A percentile compares a stretch with the other conserved stretches of the same genome.
These are phyloP conservation scores for Cadophora gregata DNA, from an alignment of 2,329 filamentous ascomycete species.

Conservation along the genomic window DNA sequence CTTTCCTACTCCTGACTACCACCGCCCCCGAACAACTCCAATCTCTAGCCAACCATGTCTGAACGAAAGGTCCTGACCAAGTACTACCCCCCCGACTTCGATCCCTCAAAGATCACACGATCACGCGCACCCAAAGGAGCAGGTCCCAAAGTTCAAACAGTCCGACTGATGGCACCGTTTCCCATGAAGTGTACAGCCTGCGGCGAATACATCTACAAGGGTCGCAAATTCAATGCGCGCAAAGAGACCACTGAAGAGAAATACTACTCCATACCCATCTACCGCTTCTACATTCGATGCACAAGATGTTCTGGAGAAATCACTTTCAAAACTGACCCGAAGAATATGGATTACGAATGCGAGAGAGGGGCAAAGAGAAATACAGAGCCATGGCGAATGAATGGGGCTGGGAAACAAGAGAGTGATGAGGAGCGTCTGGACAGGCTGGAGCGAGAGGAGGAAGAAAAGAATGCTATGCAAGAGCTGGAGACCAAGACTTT, in stretches of 20 bases:
- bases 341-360: conserved; percentile 88
- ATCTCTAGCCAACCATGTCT: conserved; percentile 63
- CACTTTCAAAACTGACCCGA: conserved; percentile 92
- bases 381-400: conserved; percentile 84
- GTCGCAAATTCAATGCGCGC: conserved; percentile 92
- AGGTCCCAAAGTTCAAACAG: conserved; percentile 82
- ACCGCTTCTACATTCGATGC: conserved; percentile 89
- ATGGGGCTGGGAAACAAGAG: conserved; percentile 66
- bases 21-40: background rate
- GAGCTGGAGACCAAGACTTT: conserved; percentile 92
- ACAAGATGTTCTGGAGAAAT: conserved; percentile 87
- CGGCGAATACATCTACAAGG: conserved; percentile 88
- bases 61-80: conserved; percentile 81
- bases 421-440: conserved; percentile 88
- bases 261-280: conserved; percentile 88
- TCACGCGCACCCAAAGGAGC: conserved; percentile 71
- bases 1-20: background rate
- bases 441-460: conserved; percentile 78
- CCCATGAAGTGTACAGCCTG: conserved; percentile 74
- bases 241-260: conserved; percentile 93
- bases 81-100: conserved; percentile 80
- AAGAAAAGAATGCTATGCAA: conserved; percentile 90
- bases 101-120: conserved; percentile 79
- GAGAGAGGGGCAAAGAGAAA: conserved; percentile 86
- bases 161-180: conserved; percentile 90